Evolutionary conservation across 305 asterid species (phyloP).

Genomic region (Fraxinus greggii): DNA sequence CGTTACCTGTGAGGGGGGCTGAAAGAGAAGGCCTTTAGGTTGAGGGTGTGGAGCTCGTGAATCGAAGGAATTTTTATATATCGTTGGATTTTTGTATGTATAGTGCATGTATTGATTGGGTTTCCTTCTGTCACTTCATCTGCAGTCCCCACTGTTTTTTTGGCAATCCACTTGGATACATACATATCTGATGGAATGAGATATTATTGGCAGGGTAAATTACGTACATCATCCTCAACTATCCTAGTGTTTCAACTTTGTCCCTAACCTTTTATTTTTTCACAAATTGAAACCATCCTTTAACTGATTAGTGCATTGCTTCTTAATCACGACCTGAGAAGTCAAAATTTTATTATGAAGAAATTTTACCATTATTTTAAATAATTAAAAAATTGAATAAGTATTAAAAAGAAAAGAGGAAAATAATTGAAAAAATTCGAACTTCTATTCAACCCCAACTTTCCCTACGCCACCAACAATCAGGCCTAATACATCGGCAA

Average conservation of each 20-base stretch:
- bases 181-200: neutral
- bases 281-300: neutral
- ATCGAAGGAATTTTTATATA: constrained; percentile 1
- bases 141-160: neutral
- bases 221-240: neutral
- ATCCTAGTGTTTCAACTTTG: constrained; percentile 1
- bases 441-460: neutral
- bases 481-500: neutral
- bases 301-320: neutral
- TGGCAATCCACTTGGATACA: neutral
- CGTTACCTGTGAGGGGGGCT: constrained; percentile 22
- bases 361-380: neutral
- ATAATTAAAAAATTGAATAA: neutral
- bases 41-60: constrained; percentile 25
- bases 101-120: neutral
- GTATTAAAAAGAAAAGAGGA: neutral
- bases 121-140: neutral
- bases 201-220: neutral
- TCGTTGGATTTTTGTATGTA: neutral
- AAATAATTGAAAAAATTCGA: too few relatives aligned
- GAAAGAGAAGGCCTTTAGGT: constrained; percentile 23
- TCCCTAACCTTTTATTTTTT: neutral
- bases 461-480: neutral
- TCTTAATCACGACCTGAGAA: neutral
- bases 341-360: neutral